Percentiles rank a stretch among this genome's conserved stretches.
Conservation (phyloP, 148 eudicot species). For the Spergularia bocconei region DNA sequence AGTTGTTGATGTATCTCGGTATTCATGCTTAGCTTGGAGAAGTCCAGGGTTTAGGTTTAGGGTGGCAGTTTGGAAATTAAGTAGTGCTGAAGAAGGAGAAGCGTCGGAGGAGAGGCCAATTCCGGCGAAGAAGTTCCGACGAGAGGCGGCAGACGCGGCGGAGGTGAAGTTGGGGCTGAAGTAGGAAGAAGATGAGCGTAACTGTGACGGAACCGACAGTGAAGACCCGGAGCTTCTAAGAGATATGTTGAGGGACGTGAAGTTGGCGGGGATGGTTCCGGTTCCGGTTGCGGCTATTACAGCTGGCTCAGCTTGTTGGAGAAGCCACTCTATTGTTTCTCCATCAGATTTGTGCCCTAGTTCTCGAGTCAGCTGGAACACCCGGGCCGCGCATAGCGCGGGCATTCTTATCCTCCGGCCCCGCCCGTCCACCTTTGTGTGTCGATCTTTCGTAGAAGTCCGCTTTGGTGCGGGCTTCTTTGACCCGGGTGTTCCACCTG, state of each 20-base stretch:
- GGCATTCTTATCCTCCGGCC: conserved; percentile 98
- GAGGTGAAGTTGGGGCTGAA: conserved; percentile 60
- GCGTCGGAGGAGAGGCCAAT: conserved; percentile 41
- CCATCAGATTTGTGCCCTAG: conserved; percentile 96
- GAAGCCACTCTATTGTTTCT: conserved; percentile 94
- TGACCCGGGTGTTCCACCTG: conserved; percentile 17
- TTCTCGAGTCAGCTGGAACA: conserved; percentile 90
- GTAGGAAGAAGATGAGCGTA: conserved; percentile 57
- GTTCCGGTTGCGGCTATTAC: conserved; percentile 98
- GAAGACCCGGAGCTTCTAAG: conserved; percentile 87
- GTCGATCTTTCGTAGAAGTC: conserved; percentile 83
- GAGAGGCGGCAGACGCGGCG: conserved; percentile 45
- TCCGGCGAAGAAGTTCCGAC: conserved; percentile 56
- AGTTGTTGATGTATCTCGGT: conserved; percentile 23
- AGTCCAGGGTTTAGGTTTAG: conserved; percentile 32
- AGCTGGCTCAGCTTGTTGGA: conserved; percentile 91
- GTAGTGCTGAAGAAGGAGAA: conserved; percentile 39
- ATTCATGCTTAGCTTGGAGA: conserved; percentile 51
- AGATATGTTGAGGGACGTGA: conserved; percentile 83
- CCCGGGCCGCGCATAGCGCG: conserved; percentile 90
- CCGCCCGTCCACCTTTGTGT: conserved; percentile 97
- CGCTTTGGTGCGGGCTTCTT: conserved; percentile 72
- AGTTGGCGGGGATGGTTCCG: conserved; percentile 95
- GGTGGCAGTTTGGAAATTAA: conserved; percentile 54
- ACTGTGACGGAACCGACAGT: conserved; percentile 77